Base-by-base conservation (phyloP, 2,329 filamentous ascomycete species). In the Sporothrix pseudoabietina region DNA sequence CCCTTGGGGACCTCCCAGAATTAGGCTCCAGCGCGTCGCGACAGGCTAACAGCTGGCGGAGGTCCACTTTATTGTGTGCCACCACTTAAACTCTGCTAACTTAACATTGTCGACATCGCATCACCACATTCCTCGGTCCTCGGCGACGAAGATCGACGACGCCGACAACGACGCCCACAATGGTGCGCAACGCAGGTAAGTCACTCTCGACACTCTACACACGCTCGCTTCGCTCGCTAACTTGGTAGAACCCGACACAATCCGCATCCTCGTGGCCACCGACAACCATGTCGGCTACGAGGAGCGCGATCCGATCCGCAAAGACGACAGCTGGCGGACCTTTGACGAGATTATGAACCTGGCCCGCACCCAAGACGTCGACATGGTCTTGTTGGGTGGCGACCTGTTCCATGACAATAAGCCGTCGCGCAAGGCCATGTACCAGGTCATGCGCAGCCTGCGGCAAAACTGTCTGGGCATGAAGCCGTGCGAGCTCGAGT, bases 361-460 rank as follows among this genome's bases (percentile, higher is more conserved):
- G 57, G 96, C 95, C 26, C 93, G 91, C 79, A 89, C 91, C 47
- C 87, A 91, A 80, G 96, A 99, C 83, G 96, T 74, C 76, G 96
- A 99, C 82, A 98, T 99, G 96, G 92, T 99, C 0, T 87, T 99
- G 1, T 89, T 99, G 4, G 95, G 92, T 2, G 96, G 96, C 65
- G 96, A 99, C 80, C 87, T 99, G 0, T 99, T 99, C 80, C 97
- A 99, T 80, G 95, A 99, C 78, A 99, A 99, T 82, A 97, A 97
- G 78, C 97, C 96, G 3, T 98, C 94, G 7, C 89, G 96, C 74
- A 97, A 98, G 80, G 91, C 94, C 39, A 93, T 99, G 88, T 98
- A 96, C 80, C 94, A 99, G 80, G 96, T 99, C 75, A 98, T 98
- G 94, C 91, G 94, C 44, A 96, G 93, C 1, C 86, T 99, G 41